phyloP scores from a whole-genome alignment of 2,329 filamentous ascomycete genomes.

The Aspergillus hortae region DNA sequence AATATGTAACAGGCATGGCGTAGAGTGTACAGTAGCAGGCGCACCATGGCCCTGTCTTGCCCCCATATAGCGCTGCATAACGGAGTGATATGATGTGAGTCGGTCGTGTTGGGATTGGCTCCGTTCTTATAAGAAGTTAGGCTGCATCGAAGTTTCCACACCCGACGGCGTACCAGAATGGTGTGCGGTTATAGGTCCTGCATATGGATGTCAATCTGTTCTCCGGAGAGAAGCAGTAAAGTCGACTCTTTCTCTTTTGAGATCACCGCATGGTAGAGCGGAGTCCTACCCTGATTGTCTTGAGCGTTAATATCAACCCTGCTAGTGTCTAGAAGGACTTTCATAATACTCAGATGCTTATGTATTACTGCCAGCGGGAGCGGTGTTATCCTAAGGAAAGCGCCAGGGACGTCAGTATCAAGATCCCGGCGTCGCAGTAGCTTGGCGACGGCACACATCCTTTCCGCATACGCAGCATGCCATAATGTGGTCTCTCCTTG shows the following conservation, averaged over 20 bases:
- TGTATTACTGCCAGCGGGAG: not conserved
- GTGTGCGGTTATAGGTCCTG: not conserved
- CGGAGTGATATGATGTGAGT: no score
- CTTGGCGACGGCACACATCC: not conserved
- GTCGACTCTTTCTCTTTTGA: not conserved
- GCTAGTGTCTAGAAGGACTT: not conserved
- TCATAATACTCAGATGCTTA: not conserved
- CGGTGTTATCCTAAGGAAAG: not conserved
- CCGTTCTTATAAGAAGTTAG: not conserved
- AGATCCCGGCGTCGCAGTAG: not conserved
- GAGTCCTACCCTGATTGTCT: not conserved
- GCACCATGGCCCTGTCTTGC: no score
- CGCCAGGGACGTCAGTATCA: not conserved
- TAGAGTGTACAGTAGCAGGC: no score
- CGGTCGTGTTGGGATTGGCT: no score
- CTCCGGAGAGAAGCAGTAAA: not conserved
- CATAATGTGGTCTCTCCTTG: constrained; percentile 1
- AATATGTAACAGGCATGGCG: no score
- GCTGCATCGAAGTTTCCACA: not conserved
- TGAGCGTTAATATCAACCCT: not conserved
- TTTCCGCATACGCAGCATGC: constrained; percentile 1
- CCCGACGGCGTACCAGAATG: not conserved
- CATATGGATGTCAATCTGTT: not conserved
- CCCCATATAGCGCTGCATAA: no score
- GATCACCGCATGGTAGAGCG: not conserved